phyloP scores from a whole-genome alignment of 83 land plant species.

The Picea abies region DNA sequence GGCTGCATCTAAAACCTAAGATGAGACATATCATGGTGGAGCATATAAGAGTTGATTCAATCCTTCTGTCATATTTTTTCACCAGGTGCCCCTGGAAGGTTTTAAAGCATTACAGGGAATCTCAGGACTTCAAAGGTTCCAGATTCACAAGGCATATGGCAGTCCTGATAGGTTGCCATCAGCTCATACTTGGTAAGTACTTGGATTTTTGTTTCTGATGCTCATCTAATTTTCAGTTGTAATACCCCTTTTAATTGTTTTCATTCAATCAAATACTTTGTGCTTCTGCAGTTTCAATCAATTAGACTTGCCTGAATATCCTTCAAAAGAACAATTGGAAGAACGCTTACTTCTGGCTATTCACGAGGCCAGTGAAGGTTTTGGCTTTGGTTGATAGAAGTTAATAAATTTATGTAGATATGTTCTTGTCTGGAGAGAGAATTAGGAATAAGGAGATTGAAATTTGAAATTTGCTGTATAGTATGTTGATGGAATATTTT shows the following conservation, averaged over 20 bases:
- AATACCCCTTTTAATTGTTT: no score
- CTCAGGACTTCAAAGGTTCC: slow-evolving; percentile 95
- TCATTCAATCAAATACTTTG: background rate
- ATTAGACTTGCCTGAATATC: slow-evolving; percentile 94
- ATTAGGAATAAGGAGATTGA: background rate
- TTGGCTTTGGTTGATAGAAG: slow-evolving; percentile 81
- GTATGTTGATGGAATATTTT: background rate
- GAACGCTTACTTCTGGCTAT: slow-evolving; percentile 94
- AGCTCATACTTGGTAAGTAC: slow-evolving; percentile 94
- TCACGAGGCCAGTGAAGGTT: slow-evolving; percentile 97
- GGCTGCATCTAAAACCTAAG: no score
- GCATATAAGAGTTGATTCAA: no score
- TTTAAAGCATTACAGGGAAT: slow-evolving; percentile 98
- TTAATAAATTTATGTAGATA: background rate
- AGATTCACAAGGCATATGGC: slow-evolving; percentile 99
- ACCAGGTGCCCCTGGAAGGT: slow-evolving; percentile 98
- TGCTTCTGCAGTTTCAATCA: slow-evolving; percentile 90
- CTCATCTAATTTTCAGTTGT: background rate
- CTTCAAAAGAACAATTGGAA: slow-evolving; percentile 88
- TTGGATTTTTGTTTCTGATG: background rate
- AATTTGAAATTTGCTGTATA: background rate
- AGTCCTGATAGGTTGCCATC: slow-evolving; percentile 95
- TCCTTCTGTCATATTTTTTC: background rate
- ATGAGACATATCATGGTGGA: no score
- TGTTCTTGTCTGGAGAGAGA: slow-evolving; percentile 11